These are phyloP conservation scores for Candida sakaeoensis DNA, from an alignment of 805 yeast species.

Conservation along the genomic window DNA sequence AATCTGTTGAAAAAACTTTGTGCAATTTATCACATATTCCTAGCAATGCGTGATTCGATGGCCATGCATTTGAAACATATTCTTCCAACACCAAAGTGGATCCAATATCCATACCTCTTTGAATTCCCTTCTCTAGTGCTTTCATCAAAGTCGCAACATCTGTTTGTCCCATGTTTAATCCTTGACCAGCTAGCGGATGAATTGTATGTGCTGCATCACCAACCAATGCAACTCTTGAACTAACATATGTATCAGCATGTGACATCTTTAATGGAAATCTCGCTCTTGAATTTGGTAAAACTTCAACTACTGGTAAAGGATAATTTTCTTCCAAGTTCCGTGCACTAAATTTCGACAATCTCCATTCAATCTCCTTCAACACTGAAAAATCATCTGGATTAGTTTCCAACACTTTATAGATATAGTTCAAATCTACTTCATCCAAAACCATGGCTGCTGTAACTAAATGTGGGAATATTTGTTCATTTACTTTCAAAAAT, in stretches of 20 bases:
- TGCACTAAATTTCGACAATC: constrained; percentile 44
- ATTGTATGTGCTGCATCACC: constrained; percentile 99
- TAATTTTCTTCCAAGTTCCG: constrained; percentile 52
- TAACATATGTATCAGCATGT: constrained; percentile 86
- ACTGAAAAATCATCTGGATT: constrained; percentile 46
- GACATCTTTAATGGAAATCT: constrained; percentile 83
- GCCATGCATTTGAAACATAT: constrained; percentile 79
- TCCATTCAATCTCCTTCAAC: constrained; percentile 69
- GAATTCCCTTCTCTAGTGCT: constrained; percentile 66
- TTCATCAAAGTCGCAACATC: constrained; percentile 73
- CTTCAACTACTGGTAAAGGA: constrained; percentile 63
- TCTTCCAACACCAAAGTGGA: constrained; percentile 76
- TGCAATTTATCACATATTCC: constrained; percentile 92
- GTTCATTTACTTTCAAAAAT: constrained; percentile 54
- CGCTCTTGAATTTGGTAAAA: constrained; percentile 68
- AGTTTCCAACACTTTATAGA: constrained; percentile 43
- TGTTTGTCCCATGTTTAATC: constrained; percentile 94
- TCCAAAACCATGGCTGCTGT: constrained; percentile 86
- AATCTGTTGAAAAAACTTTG: constrained; percentile 75
- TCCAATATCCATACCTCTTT: constrained; percentile 87
- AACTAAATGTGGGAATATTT: constrained; percentile 62
- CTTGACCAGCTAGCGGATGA: constrained; percentile 97
- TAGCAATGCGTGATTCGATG: constrained; percentile 70
- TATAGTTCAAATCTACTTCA: constrained; percentile 69
- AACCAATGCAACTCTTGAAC: constrained; percentile 82